A percentile compares a stretch with the other conserved stretches of the same genome.
Conservation (phyloP, 1,284 basidiomycete species). For the Exobasidium rhododendri region DNA sequence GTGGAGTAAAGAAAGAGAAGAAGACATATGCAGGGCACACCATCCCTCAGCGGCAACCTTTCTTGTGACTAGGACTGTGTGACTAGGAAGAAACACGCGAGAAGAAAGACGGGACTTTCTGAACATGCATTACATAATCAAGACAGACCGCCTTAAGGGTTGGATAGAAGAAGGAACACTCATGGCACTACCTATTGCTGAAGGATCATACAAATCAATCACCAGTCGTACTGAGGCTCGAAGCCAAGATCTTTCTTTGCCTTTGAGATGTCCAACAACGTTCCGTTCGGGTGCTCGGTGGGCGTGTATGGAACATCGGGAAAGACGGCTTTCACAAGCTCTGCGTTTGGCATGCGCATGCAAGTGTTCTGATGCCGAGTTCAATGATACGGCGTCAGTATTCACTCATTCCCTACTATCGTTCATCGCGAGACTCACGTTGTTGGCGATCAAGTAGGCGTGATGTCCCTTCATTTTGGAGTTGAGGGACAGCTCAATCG, state of each 20-base stretch:
- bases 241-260: conserved; percentile 55
- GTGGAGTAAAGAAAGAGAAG: background rate
- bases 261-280: conserved; percentile 53
- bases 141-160: no score
- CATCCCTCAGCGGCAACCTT: no score
- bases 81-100: no score
- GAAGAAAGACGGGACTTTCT: no score
- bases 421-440: background rate
- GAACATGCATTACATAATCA: no score
- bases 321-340: conserved; percentile 55
- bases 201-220: no score
- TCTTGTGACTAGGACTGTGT: no score
- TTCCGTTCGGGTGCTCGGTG: conserved; percentile 33
- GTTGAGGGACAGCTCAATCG: conserved; percentile 53
- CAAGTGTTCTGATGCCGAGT: conserved; percentile 50
- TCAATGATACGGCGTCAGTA: no score
- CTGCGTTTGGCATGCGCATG: conserved; percentile 48
- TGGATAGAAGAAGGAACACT: no score
- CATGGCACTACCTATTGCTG: no score
- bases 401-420: no score
- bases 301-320: conserved; percentile 46
- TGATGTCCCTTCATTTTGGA: conserved; percentile 53
- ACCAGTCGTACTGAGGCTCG: conserved; percentile 50
- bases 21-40: no score
- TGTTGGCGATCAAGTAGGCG: conserved; percentile 54